Evolutionary conservation across 768 basidiomycete species (phyloP).

Genomic region (Russula foetens): DNA sequence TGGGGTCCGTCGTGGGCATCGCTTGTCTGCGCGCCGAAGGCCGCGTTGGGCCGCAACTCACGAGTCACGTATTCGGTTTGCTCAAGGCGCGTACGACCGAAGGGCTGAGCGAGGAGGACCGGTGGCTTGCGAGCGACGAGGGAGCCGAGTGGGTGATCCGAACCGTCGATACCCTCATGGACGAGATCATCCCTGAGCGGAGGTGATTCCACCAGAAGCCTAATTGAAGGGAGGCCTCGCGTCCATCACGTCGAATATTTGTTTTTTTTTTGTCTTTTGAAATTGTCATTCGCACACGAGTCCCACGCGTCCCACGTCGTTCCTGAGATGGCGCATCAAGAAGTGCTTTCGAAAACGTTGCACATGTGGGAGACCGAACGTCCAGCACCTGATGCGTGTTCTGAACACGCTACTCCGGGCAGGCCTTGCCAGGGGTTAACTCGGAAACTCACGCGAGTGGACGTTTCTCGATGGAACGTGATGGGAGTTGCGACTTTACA

Average conservation of each 20-base stretch:
- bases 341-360: constrained; percentile 4
- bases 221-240: constrained; percentile 44
- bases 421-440: constrained; percentile 9
- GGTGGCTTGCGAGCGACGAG: constrained; percentile 77
- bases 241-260: not conserved
- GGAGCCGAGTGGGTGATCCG: constrained; percentile 86
- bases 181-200: constrained; percentile 45
- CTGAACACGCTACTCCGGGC: constrained; percentile 15
- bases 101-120: constrained; percentile 58
- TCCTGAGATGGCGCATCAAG: constrained; percentile 9
- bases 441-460: constrained; percentile 9
- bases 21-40: constrained; percentile 81
- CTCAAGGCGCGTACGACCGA: constrained; percentile 68
- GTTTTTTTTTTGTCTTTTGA: not conserved
- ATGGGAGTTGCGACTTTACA: constrained; percentile 15
- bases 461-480: constrained; percentile 17
- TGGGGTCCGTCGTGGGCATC: constrained; percentile 79
- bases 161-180: constrained; percentile 72
- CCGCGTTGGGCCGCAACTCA: constrained; percentile 79
- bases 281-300: constrained; percentile 5
- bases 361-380: constrained; percentile 9
- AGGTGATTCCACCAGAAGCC: constrained; percentile 29
- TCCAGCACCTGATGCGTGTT: constrained; percentile 10
- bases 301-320: constrained; percentile 1
- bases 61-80: constrained; percentile 83